A percentile compares a stretch with the other conserved stretches of the same genome.
These are phyloP conservation scores for Pseudomonodictys pantanalensis DNA, from an alignment of 495 filamentous ascomycete species.

Conservation along the genomic window DNA sequence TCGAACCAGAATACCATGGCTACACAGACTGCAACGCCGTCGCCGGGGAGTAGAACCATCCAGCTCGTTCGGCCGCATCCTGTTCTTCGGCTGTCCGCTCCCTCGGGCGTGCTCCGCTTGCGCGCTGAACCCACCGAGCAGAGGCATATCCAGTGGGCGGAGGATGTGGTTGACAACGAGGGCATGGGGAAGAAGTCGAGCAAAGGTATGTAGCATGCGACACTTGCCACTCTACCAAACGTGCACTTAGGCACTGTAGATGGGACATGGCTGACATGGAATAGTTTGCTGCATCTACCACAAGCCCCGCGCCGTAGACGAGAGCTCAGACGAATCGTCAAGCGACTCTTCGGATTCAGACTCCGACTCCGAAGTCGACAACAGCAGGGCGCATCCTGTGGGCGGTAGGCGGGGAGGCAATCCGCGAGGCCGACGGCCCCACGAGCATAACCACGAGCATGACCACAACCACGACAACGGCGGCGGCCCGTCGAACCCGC, in stretches of 20 bases:
- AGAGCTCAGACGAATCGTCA: constrained; percentile 77
- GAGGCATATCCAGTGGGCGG: constrained; percentile 75
- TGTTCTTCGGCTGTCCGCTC: constrained; percentile 24
- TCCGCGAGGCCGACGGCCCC: constrained; percentile 24
- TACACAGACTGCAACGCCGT: not conserved
- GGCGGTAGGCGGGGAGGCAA: constrained; percentile 23
- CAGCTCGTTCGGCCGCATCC: constrained; percentile 13
- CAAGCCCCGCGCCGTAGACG: constrained; percentile 74
- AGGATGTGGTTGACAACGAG: constrained; percentile 94
- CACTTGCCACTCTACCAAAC: not conserved
- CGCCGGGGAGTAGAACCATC: constrained; percentile 11
- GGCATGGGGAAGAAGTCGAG: constrained; percentile 88
- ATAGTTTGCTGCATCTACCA: constrained; percentile 98
- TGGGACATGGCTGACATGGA: constrained; percentile 11
- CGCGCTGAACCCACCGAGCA: constrained; percentile 37
- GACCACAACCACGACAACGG: constrained; percentile 38
- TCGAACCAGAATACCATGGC: constrained; percentile 19
- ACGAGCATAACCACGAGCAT: constrained; percentile 44
- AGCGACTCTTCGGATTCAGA: constrained; percentile 53
- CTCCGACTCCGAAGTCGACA: constrained; percentile 53
- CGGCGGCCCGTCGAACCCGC: constrained; percentile 44
- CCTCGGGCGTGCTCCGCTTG: constrained; percentile 37
- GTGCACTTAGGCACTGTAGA: too few relatives aligned
- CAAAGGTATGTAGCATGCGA: constrained; percentile 64
- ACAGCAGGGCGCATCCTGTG: constrained; percentile 45